phyloP scores from a whole-genome alignment of 768 basidiomycete genomes.

The Hypholoma fasciculare region DNA sequence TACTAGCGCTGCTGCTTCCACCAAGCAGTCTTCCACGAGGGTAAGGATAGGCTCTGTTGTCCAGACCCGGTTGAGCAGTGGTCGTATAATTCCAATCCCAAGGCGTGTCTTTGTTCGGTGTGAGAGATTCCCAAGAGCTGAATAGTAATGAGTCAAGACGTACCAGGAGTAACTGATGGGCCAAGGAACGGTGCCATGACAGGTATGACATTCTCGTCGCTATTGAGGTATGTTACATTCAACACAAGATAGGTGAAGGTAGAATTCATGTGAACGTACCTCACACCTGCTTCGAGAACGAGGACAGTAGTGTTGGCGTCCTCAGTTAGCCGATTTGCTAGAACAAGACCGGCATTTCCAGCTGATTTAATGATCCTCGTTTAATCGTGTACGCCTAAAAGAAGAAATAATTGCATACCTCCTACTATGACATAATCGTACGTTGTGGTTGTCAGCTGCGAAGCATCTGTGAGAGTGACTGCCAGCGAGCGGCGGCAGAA shows the following conservation, averaged over 20 bases:
- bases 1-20: conserved; percentile 14
- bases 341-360: conserved; percentile 29
- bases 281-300: conserved; percentile 30
- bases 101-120: neutral
- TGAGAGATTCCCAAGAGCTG: neutral
- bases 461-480: neutral
- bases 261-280: conserved; percentile 15
- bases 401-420: conserved; percentile 9
- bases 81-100: neutral
- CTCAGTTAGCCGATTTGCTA: conserved; percentile 30
- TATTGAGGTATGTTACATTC: neutral
- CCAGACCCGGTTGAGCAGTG: neutral
- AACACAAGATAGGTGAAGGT: neutral
- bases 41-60: neutral
- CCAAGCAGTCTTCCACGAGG: neutral
- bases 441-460: neutral
- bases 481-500: neutral
- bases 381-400: neutral
- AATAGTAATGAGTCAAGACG: neutral
- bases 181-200: conserved; percentile 19
- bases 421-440: conserved; percentile 20
- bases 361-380: conserved; percentile 7
- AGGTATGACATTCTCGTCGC: conserved; percentile 18
- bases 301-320: conserved; percentile 23
- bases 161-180: conserved; percentile 5